These are phyloP conservation scores for Ophiostoma australiae DNA, from an alignment of 2,329 filamentous ascomycete genomes.

Conservation along the genomic window DNA sequence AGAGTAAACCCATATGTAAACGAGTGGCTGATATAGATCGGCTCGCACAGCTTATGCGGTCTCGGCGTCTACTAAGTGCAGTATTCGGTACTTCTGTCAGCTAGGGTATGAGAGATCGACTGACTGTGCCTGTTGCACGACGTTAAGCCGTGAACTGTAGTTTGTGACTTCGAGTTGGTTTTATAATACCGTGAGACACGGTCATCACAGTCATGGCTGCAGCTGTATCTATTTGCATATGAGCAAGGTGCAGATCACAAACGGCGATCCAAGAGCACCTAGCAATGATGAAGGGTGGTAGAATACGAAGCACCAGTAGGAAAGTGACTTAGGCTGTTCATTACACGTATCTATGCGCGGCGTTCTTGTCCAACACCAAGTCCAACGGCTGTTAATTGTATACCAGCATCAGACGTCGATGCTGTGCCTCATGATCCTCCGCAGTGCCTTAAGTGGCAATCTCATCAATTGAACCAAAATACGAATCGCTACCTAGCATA, in stretches of 20 bases:
- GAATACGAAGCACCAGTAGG: too few species aligned
- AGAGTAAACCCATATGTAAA: too few species aligned
- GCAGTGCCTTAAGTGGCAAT: neutral
- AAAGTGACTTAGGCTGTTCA: neutral
- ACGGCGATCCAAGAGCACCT: too few species aligned
- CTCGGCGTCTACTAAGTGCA: neutral
- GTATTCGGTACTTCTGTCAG: neutral
- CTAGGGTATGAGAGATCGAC: neutral
- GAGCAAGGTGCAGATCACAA: too few species aligned
- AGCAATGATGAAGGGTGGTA: too few species aligned
- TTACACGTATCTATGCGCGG: neutral
- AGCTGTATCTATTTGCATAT: too few species aligned
- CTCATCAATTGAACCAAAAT: neutral
- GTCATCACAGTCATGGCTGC: too few species aligned
- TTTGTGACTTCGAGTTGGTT: too few species aligned
- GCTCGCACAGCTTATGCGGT: neutral
- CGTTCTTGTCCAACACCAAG: neutral
- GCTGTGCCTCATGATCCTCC: neutral
- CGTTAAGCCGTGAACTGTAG: neutral
- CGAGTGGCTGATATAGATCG: too few species aligned
- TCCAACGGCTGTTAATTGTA: neutral
- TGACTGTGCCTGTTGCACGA: neutral
- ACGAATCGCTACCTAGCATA: neutral
- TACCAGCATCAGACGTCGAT: neutral
- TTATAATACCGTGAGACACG: too few species aligned